A percentile compares a stretch with the other conserved stretches of the same genome.
These are phyloP conservation scores for Syzygium syzygioides DNA, from an alignment of 441 rosid species.

Conservation along the genomic window DNA sequence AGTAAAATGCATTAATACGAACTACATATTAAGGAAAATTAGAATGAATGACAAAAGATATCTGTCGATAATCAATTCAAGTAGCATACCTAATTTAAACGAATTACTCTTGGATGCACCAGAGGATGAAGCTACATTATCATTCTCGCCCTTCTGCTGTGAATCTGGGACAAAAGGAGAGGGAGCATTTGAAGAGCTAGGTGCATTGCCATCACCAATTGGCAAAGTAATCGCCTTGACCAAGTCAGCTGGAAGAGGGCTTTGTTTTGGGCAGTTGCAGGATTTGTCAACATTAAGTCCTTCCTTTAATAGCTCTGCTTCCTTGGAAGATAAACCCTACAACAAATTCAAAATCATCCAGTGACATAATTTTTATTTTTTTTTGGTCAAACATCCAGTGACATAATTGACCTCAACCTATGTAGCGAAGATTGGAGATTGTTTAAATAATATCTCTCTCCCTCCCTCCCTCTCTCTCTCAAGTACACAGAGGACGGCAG, in stretches of 20 bases:
- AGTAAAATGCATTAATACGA: background rate
- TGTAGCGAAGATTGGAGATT: background rate
- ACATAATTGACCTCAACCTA: background rate
- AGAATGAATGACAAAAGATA: background rate
- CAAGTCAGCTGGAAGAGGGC: constrained; percentile 30
- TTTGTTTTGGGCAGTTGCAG: constrained; percentile 38
- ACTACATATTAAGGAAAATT: background rate
- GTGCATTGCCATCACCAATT: constrained; percentile 47
- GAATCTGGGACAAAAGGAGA: constrained; percentile 40
- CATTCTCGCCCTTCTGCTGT: constrained; percentile 48
- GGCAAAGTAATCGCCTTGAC: constrained; percentile 33
- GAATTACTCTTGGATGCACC: constrained; percentile 40
- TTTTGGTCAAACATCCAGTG: background rate
- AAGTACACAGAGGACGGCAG: background rate
- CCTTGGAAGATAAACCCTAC: constrained; percentile 80
- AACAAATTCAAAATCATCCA: constrained; percentile 15
- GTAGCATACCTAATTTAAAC: constrained; percentile 50
- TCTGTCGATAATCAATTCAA: background rate
- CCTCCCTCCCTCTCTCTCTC: background rate
- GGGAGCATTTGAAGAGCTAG: constrained; percentile 43
- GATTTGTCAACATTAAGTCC: constrained; percentile 52
- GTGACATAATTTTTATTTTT: background rate
- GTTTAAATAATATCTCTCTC: background rate
- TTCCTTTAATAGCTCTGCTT: constrained; percentile 68
- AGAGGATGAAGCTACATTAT: constrained; percentile 37